Percentiles rank a stretch among this genome's conserved stretches.
These are phyloP conservation scores for Trichoderma sp. DNA, from an alignment of 2,329 filamentous ascomycete genomes.

Conservation along the genomic window DNA sequence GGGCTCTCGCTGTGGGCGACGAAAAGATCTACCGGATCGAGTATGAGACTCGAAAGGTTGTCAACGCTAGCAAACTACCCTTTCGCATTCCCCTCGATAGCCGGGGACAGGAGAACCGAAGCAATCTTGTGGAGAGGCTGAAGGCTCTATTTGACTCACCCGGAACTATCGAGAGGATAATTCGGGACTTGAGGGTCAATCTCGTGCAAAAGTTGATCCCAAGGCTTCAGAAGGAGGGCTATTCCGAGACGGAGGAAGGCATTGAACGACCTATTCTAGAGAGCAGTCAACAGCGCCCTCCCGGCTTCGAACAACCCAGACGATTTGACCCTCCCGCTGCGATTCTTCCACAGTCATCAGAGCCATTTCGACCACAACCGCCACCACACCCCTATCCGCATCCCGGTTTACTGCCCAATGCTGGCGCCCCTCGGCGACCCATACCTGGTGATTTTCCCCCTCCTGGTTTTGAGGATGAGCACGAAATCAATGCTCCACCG, in stretches of 20 bases:
- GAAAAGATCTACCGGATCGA: constrained; percentile 81
- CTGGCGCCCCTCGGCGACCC: constrained; percentile 51
- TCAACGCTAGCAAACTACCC: constrained; percentile 59
- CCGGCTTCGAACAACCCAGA: constrained; percentile 35
- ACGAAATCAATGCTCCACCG: constrained; percentile 69
- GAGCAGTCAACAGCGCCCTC: background rate
- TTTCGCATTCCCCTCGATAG: constrained; percentile 52
- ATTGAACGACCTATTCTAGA: background rate
- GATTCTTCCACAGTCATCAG: background rate
- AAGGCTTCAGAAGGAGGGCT: constrained; percentile 72
- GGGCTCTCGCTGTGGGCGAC: constrained; percentile 74
- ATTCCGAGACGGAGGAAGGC: constrained; percentile 49
- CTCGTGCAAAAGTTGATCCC: constrained; percentile 84
- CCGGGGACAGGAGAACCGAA: constrained; percentile 46
- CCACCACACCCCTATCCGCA: constrained; percentile 46
- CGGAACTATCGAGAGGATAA: constrained; percentile 56
- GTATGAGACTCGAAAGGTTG: constrained; percentile 66
- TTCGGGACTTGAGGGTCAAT: constrained; percentile 65
- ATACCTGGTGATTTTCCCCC: constrained; percentile 67
- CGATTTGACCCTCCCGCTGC: constrained; percentile 57
- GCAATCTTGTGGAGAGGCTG: constrained; percentile 47
- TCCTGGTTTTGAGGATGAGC: constrained; percentile 90
- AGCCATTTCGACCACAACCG: background rate
- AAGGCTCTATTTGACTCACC: constrained; percentile 70
- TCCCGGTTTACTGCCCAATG: constrained; percentile 62